Conservation (phyloP, 2,329 filamentous ascomycete species). For the Diaporthe vaccinii region DNA sequence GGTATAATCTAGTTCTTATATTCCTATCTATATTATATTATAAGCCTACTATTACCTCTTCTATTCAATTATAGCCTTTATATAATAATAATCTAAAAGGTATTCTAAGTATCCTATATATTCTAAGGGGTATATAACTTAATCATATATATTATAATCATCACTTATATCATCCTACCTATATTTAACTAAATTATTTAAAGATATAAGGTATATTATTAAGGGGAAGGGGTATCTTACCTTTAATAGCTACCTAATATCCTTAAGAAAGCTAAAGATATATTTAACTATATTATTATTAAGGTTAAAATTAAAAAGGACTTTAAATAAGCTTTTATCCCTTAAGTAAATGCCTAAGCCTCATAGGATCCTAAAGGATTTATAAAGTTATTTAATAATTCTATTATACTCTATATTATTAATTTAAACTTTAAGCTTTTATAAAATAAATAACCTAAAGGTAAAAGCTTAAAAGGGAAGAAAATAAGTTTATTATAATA, state of each 20-base stretch:
- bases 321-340: not conserved
- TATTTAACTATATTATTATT: not conserved
- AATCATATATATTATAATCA: not conserved
- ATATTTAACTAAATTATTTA: not conserved
- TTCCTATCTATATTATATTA: not conserved
- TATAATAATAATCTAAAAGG: not conserved
- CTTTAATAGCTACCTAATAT: not conserved
- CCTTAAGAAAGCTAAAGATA: not conserved
- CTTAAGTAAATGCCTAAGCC: not conserved
- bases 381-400: not conserved
- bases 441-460: not conserved
- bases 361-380: not conserved
- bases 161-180: not conserved
- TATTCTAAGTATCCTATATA: not conserved
- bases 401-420: not conserved
- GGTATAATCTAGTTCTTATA: not conserved
- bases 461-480: not conserved
- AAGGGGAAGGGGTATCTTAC: not conserved
- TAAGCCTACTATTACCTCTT: not conserved
- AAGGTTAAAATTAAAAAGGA: not conserved
- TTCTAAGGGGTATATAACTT: not conserved
- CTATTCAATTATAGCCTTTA: not conserved
- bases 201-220: not conserved
- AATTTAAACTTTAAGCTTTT: not conserved
- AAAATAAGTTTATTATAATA: not conserved